These are phyloP conservation scores for Botrytis sinoallii DNA, from an alignment of 2,329 filamentous ascomycete genomes.

Conservation along the genomic window DNA sequence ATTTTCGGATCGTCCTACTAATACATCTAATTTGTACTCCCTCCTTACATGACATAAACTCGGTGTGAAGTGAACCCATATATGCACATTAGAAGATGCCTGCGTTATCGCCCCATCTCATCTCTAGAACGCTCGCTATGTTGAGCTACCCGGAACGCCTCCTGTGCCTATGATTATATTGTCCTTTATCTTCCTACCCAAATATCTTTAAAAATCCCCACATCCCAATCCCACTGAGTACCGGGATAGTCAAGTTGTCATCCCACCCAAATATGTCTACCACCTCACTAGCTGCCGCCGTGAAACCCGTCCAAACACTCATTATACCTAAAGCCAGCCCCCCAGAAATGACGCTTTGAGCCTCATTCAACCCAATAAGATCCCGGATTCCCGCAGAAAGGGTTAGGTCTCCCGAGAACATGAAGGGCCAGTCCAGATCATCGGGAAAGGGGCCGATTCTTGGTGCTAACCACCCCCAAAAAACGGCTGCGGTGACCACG, in stretches of 20 bases:
- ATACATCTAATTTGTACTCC: conserved; percentile 8
- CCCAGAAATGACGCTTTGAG: conserved; percentile 63
- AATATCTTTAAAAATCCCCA: conserved; percentile 91
- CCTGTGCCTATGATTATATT: conserved; percentile 8
- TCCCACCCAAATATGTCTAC: conserved; percentile 92
- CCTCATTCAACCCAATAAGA: conserved; percentile 57
- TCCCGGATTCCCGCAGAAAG: conserved; percentile 61
- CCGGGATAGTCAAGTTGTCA: conserved; percentile 94
- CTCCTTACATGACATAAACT: conserved; percentile 17
- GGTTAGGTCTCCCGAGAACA: conserved; percentile 75
- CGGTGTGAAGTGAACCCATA: conserved; percentile 16
- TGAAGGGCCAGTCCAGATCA: conserved; percentile 68
- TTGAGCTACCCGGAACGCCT: conserved; percentile 17
- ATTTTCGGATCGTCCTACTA: conserved; percentile 12
- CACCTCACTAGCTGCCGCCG: conserved; percentile 85
- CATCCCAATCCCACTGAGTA: conserved; percentile 82
- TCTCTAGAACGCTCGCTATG: conserved; percentile 14
- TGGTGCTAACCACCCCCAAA: conserved; percentile 85
- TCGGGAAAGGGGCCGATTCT: conserved; percentile 62
- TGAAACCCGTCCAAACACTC: conserved; percentile 83
- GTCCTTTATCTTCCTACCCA: conserved; percentile 43
- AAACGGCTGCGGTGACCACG: conserved; percentile 75
- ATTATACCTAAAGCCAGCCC: conserved; percentile 72
- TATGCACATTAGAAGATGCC: conserved; percentile 9
- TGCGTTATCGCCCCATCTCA: conserved; percentile 12